Percentiles rank a stretch among this genome's conserved stretches.
Evolutionary conservation across 2,329 filamentous ascomycete genomes (phyloP).

Genomic region (Hymenoscyphus occultus): DNA sequence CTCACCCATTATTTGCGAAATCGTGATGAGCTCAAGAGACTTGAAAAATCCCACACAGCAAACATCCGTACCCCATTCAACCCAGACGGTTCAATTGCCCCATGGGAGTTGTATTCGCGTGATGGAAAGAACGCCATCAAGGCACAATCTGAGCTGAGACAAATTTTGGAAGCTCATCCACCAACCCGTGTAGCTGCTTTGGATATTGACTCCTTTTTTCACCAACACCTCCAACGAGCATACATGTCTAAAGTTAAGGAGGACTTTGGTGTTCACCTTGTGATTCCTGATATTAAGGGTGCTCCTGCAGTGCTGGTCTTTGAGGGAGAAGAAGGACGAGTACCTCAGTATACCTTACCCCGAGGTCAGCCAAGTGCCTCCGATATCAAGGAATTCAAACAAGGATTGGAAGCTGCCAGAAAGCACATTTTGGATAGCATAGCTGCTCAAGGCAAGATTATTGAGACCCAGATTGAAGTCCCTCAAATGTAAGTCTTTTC

Average conservation of each 20-base stretch:
- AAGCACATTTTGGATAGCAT: conserved; percentile 57
- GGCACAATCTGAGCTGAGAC: conserved; percentile 71
- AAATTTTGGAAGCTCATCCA: conserved; percentile 70
- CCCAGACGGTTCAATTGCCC: conserved; percentile 65
- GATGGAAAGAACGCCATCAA: conserved; percentile 80
- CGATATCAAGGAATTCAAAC: conserved; percentile 53
- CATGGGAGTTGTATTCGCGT: conserved; percentile 85
- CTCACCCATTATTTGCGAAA: conserved; percentile 85
- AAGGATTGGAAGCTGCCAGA: conserved; percentile 53
- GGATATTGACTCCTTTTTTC: conserved; percentile 74
- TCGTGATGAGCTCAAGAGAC: conserved; percentile 74
- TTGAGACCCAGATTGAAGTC: conserved; percentile 52
- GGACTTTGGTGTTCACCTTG: conserved; percentile 68
- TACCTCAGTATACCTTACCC: conserved; percentile 52
- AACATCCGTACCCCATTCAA: conserved; percentile 79
- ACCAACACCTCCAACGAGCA: conserved; percentile 66
- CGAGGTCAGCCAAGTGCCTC: conserved; percentile 48
- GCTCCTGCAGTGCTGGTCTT: conserved; percentile 70
- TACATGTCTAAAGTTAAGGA: conserved; percentile 62
- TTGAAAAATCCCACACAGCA: conserved; percentile 78
- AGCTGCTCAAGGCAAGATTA: conserved; percentile 56
- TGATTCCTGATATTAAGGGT: conserved; percentile 61
- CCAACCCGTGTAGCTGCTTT: conserved; percentile 67
- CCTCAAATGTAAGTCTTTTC: conserved; percentile 48
- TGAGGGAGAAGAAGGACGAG: conserved; percentile 57